A percentile compares a stretch with the other conserved stretches of the same genome.
phyloP scores from a whole-genome alignment of 2,329 filamentous ascomycete species.

The Cladosporium sp. region DNA sequence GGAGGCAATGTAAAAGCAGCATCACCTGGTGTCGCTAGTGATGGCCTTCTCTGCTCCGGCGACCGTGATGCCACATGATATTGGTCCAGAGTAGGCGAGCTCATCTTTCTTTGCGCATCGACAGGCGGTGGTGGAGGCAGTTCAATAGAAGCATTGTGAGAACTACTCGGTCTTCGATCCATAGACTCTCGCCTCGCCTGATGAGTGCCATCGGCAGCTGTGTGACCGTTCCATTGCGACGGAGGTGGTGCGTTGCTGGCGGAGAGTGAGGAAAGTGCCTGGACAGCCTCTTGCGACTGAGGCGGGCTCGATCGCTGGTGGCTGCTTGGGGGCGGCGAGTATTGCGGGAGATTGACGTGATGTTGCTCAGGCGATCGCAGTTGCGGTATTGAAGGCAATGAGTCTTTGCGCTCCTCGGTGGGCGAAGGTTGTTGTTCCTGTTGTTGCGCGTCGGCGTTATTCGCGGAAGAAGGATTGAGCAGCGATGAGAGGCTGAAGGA shows the following conservation, averaged over 20 bases:
- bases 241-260: slow-evolving; percentile 23
- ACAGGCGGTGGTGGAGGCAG: slow-evolving; percentile 35
- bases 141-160: slow-evolving; percentile 34
- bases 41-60: slow-evolving; percentile 37
- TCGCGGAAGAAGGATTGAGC: slow-evolving; percentile 32
- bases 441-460: slow-evolving; percentile 15
- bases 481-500: slow-evolving; percentile 31
- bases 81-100: slow-evolving; percentile 45
- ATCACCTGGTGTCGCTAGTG: slow-evolving; percentile 32
- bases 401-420: slow-evolving; percentile 18
- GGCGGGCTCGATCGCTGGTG: slow-evolving; percentile 3
- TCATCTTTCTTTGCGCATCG: slow-evolving; percentile 27
- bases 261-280: slow-evolving; percentile 31
- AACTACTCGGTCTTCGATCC: slow-evolving; percentile 29
- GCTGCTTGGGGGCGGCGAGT: slow-evolving; percentile 7
- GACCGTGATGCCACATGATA: slow-evolving; percentile 44
- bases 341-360: slow-evolving; percentile 10
- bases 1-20: slow-evolving; percentile 38
- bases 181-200: slow-evolving; percentile 22
- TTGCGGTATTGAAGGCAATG: slow-evolving; percentile 18
- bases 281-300: slow-evolving; percentile 34
- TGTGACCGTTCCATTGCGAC: slow-evolving; percentile 21
- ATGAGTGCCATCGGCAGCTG: slow-evolving; percentile 14
- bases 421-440: slow-evolving; percentile 13
- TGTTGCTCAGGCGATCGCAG: slow-evolving; percentile 20